Conservation (phyloP, 2,329 filamentous ascomycete genomes). For the Arthroderma uncinatum region DNA sequence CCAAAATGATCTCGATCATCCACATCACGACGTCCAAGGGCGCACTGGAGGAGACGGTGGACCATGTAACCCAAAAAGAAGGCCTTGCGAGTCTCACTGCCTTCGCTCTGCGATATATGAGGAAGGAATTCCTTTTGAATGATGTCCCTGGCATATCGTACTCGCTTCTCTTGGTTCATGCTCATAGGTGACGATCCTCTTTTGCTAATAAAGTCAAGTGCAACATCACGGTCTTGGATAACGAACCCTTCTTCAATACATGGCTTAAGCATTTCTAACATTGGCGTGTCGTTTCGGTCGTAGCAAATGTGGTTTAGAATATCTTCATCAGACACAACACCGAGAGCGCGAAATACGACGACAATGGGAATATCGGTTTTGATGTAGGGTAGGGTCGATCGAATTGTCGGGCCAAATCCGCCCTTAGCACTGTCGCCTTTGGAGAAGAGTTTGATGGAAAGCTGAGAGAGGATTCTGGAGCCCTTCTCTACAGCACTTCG, state of each 20-base stretch:
- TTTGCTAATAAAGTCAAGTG: conserved; percentile 90
- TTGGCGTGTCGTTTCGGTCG: conserved; percentile 85
- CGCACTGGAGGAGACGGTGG: conserved; percentile 85
- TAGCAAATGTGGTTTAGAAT: conserved; percentile 98
- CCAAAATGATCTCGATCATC: conserved; percentile 98
- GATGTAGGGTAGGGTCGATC: conserved; percentile 84
- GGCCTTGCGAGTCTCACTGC: conserved; percentile 88
- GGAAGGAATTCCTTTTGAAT: conserved; percentile 94
- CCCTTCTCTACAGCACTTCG: conserved; percentile 94
- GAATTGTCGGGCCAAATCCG: conserved; percentile 75
- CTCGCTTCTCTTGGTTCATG: conserved; percentile 72
- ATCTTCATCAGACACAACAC: conserved; percentile 93
- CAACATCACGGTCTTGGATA: conserved; percentile 89
- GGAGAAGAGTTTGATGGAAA: conserved; percentile 79
- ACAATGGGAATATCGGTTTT: conserved; percentile 88
- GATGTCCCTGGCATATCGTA: conserved; percentile 84
- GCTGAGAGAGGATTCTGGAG: conserved; percentile 82
- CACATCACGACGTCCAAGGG: conserved; percentile 80
- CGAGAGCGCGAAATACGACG: conserved; percentile 88
- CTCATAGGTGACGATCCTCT: conserved; percentile 63
- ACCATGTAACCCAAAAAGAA: conserved; percentile 99
- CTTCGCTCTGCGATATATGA: conserved; percentile 90
- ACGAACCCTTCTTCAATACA: conserved; percentile 96
- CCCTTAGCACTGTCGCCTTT: conserved; percentile 73
- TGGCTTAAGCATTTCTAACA: conserved; percentile 94